Evolutionary conservation across 768 basidiomycete species (phyloP).

Genomic region (Gloeopeniophorella convolvens): DNA sequence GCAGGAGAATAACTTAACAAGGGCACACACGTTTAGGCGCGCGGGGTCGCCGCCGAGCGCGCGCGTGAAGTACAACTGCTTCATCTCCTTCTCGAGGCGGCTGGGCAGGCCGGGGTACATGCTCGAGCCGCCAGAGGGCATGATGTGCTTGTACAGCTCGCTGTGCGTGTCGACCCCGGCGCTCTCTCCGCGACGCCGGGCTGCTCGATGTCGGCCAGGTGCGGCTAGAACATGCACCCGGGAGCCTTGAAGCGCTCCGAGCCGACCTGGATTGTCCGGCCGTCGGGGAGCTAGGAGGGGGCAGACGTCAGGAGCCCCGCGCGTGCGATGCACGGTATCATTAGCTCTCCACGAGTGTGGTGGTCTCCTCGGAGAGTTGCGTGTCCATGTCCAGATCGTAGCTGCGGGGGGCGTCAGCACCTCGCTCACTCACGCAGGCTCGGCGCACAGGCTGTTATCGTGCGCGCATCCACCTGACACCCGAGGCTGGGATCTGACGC

Average conservation of each 20-base stretch:
- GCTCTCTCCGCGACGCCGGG: conserved; percentile 90
- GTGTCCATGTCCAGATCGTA: conserved; percentile 98
- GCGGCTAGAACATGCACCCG: conserved; percentile 99
- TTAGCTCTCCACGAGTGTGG: conserved; percentile 92
- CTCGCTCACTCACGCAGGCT: too few relatives aligned
- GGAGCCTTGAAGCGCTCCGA: conserved; percentile 98
- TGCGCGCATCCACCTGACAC: not conserved
- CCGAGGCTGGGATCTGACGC: too few relatives aligned
- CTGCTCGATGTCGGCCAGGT: conserved; percentile 94
- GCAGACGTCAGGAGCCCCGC: conserved; percentile 7
- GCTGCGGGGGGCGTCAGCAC: too few relatives aligned
- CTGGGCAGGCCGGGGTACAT: conserved; percentile 99
- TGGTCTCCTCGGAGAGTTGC: conserved; percentile 90
- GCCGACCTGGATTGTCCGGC: conserved; percentile 94
- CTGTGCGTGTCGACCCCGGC: conserved; percentile 85
- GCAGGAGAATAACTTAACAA: not conserved
- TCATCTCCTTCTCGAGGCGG: conserved; percentile 98
- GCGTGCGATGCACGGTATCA: too few relatives aligned
- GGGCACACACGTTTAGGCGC: conserved; percentile 78
- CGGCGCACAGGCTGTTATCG: not conserved
- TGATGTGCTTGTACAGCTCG: conserved; percentile 96
- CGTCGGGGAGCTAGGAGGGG: conserved; percentile 72
- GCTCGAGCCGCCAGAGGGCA: conserved; percentile 94
- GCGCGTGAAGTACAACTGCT: conserved; percentile 93
- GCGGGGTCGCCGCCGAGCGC: conserved; percentile 79